These are phyloP conservation scores for Thecaphora thlaspeos DNA, from an alignment of 1,284 basidiomycete species.

Conservation along the genomic window DNA sequence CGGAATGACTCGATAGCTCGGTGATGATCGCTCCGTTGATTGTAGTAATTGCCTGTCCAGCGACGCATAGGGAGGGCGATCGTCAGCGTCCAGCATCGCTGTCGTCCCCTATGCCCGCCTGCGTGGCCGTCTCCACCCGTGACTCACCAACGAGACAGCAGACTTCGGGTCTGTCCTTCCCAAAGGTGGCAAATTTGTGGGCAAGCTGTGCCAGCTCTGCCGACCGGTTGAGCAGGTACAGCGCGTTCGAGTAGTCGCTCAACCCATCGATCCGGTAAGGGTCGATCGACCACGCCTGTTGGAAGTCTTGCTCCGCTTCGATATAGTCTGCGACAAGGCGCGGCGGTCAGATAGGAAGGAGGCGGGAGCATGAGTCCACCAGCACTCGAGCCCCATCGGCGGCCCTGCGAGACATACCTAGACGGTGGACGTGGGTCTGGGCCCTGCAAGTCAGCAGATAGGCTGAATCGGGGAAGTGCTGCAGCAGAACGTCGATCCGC, in stretches of 20 bases:
- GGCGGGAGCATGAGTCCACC: too few species aligned
- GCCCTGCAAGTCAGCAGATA: conserved; percentile 68
- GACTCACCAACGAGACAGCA: conserved; percentile 83
- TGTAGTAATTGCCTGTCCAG: conserved; percentile 91
- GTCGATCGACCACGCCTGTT: conserved; percentile 63
- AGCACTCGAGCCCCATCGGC: too few species aligned
- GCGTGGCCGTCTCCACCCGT: too few species aligned
- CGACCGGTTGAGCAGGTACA: conserved; percentile 88
- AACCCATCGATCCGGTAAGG: conserved; percentile 91
- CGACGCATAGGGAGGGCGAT: too few species aligned
- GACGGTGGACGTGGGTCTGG: conserved; percentile 37
- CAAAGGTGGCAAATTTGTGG: conserved; percentile 61
- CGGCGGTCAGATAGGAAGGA: too few species aligned
- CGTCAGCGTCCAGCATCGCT: too few species aligned
- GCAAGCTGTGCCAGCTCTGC: conserved; percentile 87
- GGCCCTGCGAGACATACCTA: too few species aligned
- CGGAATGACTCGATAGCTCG: conserved; percentile 95
- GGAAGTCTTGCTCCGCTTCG: conserved; percentile 50
- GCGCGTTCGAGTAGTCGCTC: conserved; percentile 93
- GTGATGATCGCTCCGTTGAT: conserved; percentile 85
- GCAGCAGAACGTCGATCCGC: conserved; percentile 63
- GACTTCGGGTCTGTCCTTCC: conserved; percentile 64
- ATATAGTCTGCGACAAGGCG: conserved; percentile 21
- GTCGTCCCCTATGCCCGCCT: too few species aligned
- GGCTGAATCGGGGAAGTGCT: conserved; percentile 77